Evolutionary conservation across 306 rosid genomes (phyloP).

Genomic region (Crotalaria pallida): DNA sequence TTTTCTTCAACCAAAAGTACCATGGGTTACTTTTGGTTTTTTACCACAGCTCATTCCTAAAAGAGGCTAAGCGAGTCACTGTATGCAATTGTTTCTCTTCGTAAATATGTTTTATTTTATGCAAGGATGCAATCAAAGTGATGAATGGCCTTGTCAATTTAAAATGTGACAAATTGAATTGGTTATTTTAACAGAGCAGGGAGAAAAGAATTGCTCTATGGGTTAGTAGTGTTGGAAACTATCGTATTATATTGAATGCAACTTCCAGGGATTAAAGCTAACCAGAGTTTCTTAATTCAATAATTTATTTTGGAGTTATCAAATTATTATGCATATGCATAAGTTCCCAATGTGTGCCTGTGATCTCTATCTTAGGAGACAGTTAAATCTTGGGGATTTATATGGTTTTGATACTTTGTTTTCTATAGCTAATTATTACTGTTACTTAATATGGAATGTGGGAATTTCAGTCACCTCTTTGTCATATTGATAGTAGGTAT

Average conservation of each 20-base stretch:
- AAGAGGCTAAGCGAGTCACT: not conserved
- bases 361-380: not conserved
- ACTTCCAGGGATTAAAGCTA: not conserved
- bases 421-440: not conserved
- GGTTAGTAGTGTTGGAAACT: not conserved
- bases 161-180: not conserved
- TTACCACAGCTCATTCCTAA: not conserved
- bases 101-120: not conserved
- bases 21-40: not conserved
- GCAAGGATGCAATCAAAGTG: not conserved
- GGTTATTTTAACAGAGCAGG: not conserved
- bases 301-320: not conserved
- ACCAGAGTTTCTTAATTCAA: not conserved
- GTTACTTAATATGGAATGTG: not conserved
- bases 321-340: not conserved
- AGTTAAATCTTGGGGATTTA: not conserved
- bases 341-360: not conserved
- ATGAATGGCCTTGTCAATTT: not conserved
- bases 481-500: not conserved
- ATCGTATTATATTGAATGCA: not conserved
- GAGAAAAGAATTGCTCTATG: not conserved
- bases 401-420: not conserved
- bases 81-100: not conserved
- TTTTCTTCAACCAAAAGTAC: not conserved
- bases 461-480: not conserved